A percentile compares a stretch with the other conserved stretches of the same genome.
These are phyloP conservation scores for Thelonectria discophora DNA, from an alignment of 2,329 filamentous ascomycete species.

Conservation along the genomic window DNA sequence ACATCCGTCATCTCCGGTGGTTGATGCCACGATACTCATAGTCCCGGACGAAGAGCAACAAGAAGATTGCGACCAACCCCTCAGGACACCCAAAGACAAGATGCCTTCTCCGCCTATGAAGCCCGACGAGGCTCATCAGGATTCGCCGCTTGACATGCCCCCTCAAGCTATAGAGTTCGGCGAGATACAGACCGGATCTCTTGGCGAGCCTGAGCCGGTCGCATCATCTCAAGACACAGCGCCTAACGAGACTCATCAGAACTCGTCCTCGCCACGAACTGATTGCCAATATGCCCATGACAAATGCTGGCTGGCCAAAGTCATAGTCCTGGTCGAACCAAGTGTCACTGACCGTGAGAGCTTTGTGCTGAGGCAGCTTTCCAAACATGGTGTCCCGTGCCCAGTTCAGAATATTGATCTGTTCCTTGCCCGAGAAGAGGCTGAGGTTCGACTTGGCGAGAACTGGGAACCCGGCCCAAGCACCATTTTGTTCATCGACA, in stretches of 20 bases:
- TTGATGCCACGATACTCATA: background rate
- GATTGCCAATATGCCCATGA: constrained; percentile 46
- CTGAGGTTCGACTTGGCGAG: background rate
- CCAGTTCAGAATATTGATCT: constrained; percentile 47
- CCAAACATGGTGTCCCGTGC: constrained; percentile 54
- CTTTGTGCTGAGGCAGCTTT: constrained; percentile 50
- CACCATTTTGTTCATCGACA: constrained; percentile 56
- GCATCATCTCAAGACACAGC: background rate
- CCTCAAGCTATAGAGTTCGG: background rate
- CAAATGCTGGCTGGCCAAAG: constrained; percentile 51
- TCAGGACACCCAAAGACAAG: background rate
- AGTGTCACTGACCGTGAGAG: constrained; percentile 51
- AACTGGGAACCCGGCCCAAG: constrained; percentile 4
- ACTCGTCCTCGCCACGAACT: background rate
- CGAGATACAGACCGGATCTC: background rate
- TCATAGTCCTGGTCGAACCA: constrained; percentile 51
- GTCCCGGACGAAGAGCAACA: constrained; percentile 9
- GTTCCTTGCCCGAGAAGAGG: constrained; percentile 44
- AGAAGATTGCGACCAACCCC: background rate
- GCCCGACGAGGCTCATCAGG: background rate
- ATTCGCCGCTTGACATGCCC: background rate
- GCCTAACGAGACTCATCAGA: background rate
- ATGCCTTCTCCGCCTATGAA: background rate
- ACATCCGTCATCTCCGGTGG: constrained; percentile 2
- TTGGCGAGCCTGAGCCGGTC: background rate